Evolutionary conservation across 768 basidiomycete genomes (phyloP).

Genomic region (Pisolithus marmoratus): DNA sequence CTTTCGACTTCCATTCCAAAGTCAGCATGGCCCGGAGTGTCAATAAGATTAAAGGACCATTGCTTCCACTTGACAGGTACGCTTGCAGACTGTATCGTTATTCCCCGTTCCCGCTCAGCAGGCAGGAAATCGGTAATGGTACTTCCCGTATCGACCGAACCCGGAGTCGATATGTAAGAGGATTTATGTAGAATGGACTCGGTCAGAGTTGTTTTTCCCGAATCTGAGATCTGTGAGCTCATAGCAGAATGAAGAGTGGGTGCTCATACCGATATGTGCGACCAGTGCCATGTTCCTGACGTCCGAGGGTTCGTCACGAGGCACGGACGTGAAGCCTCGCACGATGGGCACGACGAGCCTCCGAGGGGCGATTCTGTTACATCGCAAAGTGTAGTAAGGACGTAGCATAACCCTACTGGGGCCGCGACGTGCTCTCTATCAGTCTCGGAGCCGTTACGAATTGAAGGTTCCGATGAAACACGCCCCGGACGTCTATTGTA

Average conservation of each 20-base stretch:
- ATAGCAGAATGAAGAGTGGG: not conserved
- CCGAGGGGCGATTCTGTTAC: slow-evolving; percentile 3
- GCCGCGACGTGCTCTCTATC: not conserved
- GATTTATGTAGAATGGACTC: slow-evolving; percentile 81
- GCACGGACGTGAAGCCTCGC: slow-evolving; percentile 20
- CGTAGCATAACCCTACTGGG: slow-evolving; percentile 14
- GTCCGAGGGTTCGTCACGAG: slow-evolving; percentile 30
- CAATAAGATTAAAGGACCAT: slow-evolving; percentile 83
- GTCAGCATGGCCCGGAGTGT: slow-evolving; percentile 90
- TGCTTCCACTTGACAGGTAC: slow-evolving; percentile 83
- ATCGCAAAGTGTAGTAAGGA: slow-evolving; percentile 7
- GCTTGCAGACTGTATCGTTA: slow-evolving; percentile 89
- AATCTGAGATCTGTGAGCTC: slow-evolving; percentile 44
- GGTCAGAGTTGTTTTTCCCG: slow-evolving; percentile 85
- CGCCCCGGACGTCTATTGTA: too few species aligned
- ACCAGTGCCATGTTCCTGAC: slow-evolving; percentile 80
- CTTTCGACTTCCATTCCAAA: slow-evolving; percentile 98
- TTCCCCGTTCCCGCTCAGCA: slow-evolving; percentile 84
- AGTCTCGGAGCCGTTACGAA: not conserved
- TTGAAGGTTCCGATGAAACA: too few species aligned
- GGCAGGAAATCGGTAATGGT: slow-evolving; percentile 89
- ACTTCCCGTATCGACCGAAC: slow-evolving; percentile 85
- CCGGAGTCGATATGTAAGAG: slow-evolving; percentile 63
- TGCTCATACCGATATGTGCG: slow-evolving; percentile 73
- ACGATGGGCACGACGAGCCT: not conserved